Base-by-base conservation (phyloP, 805 yeast species). In the Torulaspora gathmanii region DNA sequence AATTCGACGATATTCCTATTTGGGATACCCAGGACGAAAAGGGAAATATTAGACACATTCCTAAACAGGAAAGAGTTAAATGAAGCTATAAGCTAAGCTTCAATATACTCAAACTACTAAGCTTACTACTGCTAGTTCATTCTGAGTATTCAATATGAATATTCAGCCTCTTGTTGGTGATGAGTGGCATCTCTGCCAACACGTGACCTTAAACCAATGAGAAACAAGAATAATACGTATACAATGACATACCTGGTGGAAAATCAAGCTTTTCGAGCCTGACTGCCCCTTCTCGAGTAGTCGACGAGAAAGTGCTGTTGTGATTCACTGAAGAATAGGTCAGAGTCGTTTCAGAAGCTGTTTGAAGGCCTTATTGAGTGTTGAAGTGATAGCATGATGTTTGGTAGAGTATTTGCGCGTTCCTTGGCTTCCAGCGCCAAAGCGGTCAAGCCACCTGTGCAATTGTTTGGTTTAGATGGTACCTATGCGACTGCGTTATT, bases 401-500 rank as follows among this genome's bases (percentile, higher is more conserved):
- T 79, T 61, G 73, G 83, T 58, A 83, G 83, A 73, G 73, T 75
- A 60, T 80, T 80, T 65, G 63, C 74, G 65, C 83, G 90, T 73
- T 71, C 83, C 46, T 68, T 84, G 74, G 91, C 95, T 63, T 70
- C 90, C 48, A 83, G 86, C 29, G 49, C 56, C 25, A 55, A 55
- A 33, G 50, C 51, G 12, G 78, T 78, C 62, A 83, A 81, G 70
- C 89, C 95, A 43, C 97, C 98, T 46, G 86, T 91, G 53, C 96
- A 89, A 78, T 78, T 91, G 67, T 91, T 79, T 63, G 98, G 98
- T 54, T 73, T 91, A 57, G 97, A 90, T 58, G 99, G 98, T 65
- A 89, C 98, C 54, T 91, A 91, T 70, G 99, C 98, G 58, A 78
- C 88, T 47, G 96, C 99, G 40, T 78, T 93, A 60, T 91, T 82